Evolutionary conservation across 371 early-diverging fungal species (phyloP), one percentile per base, ranked within the genome.

Genomic region (Syncephalastrum sp.): DNA sequence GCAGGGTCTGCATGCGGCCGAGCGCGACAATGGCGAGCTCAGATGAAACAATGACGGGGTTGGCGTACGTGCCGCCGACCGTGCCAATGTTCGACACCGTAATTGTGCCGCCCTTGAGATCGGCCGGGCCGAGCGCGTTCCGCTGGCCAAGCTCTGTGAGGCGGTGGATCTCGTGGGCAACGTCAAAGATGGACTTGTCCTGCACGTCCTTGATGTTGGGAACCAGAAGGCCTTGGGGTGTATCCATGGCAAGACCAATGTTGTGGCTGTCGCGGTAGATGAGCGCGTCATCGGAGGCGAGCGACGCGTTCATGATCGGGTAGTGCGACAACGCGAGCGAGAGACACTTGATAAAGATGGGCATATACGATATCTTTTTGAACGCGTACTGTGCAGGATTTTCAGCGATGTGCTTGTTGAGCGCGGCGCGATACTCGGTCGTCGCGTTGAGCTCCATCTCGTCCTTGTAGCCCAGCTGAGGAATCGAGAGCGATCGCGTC

Each of bases 231-330:
- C 99, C 99, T 42, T 85, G 82, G 8, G 95, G 93, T 8, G 98
- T 94, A 65, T 97, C 99, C 94, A 98, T 95, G 21, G 99, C 99
- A 43, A 98, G 72, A 53, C 96, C 95, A 62, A 98, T 91, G 68
- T 97, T 95, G 67, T 97, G 97, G 3, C 80, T 68, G 2, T 77
- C 69, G 38, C 94, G 84, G 69, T 89, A 95, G 52, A 74, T 75
- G 38, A 96, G 66, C 59, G 81, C 69, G 27, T 50, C 52, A 27
- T 41, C 54, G 10, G 62, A 67, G 3, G 86, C 48, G 1, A 98
- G 53, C 23, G 74, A 69, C 15, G 95, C 89, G 60, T 98, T 98
- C 60, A 97, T 70, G n/a, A 96, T 81, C 5, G 97, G 97, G 71
- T 82, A 96, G 43, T 90, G 82, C 14, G 73, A 57, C 57, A 96